Base-by-base conservation (phyloP, 768 basidiomycete species). In the Rhodosporidiobolus odoratus region DNA sequence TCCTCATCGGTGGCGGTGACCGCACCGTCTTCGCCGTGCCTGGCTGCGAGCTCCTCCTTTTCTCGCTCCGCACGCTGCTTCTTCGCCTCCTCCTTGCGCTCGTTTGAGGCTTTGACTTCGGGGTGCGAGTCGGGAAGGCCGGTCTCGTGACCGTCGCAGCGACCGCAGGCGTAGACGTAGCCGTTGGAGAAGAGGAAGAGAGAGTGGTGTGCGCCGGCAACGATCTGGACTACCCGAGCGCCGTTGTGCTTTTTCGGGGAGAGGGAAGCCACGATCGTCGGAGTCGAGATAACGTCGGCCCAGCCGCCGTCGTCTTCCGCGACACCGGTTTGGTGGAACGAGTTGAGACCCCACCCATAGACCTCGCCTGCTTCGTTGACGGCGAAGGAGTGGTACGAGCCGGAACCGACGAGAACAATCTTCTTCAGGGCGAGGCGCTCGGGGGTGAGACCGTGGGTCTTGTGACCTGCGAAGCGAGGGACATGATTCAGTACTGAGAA, bases 311-410 rank as follows among this genome's bases (percentile, higher is more conserved):
- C 78, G 25, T 80, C 80, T 43, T 79, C 76, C 16, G 60, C 61
- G 64, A 85, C 80, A 30, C 85, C 89, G 8, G 83, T 83, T 73
- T 95, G 86, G 71, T 89, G 87, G 66, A 88, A 85, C 43, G 90
- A 82, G 79, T 98, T 96, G 68, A 93, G 82, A n/a, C 95, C 95
- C 95, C 95, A 97, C 19, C 86, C 92, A 87, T 88, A 97, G 15
- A 95, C 89, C 58, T 84, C 85, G 37, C 92, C 93, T 10, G 83
- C 81, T 62, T 89, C 85, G 78, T 92, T 89, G 66, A 97, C 86
- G 4, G 93, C 94, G 76, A 96, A 97, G 0, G 92, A 94, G 76
- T 91, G 89, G 80, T 87, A 90, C 61, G 84, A 84, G 12, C 95
- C 94, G 0, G 92, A 85, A 7, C 92, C 92, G 70, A 97, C 82